A percentile compares a stretch with the other conserved stretches of the same genome.
Evolutionary conservation across 2,329 filamentous ascomycete species (phyloP).

Genomic region (Alternaria gaisen): DNA sequence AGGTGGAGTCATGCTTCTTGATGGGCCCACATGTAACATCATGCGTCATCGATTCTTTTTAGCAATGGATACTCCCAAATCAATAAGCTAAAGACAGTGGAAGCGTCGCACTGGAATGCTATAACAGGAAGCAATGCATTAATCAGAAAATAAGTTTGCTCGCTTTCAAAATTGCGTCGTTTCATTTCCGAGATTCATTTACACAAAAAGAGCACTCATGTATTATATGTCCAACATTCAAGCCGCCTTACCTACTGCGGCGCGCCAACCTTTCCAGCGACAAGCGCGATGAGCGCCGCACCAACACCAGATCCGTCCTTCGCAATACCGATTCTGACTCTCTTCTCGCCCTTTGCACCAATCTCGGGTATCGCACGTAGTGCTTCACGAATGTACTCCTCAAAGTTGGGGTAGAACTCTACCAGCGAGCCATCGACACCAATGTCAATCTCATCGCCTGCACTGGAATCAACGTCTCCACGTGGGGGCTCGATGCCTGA

Average conservation of each 20-base stretch:
- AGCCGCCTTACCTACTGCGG: conserved; percentile 20
- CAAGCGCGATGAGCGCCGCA: conserved; percentile 90
- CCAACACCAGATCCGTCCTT: conserved; percentile 98
- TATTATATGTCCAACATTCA: background rate
- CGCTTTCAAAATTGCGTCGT: background rate
- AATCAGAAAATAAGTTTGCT: background rate
- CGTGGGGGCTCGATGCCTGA: conserved; percentile 43
- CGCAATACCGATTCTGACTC: conserved; percentile 91
- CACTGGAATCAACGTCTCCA: conserved; percentile 51
- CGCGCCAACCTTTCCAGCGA: conserved; percentile 68
- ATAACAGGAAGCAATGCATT: background rate
- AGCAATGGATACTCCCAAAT: background rate
- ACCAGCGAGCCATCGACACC: conserved; percentile 95
- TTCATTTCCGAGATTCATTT: background rate
- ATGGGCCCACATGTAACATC: background rate
- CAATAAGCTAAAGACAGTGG: background rate
- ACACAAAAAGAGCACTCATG: background rate
- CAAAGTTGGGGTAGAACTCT: conserved; percentile 94
- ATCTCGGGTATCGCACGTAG: conserved; percentile 79
- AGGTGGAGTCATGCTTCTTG: background rate
- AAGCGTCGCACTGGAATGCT: background rate
- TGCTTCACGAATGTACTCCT: conserved; percentile 85
- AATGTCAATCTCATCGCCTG: conserved; percentile 80
- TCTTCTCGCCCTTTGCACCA: conserved; percentile 79
- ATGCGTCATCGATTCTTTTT: conserved; percentile 2